phyloP scores from a whole-genome alignment of 1,139 yeast genomes.

The Geotrichum cucujoidarum region DNA sequence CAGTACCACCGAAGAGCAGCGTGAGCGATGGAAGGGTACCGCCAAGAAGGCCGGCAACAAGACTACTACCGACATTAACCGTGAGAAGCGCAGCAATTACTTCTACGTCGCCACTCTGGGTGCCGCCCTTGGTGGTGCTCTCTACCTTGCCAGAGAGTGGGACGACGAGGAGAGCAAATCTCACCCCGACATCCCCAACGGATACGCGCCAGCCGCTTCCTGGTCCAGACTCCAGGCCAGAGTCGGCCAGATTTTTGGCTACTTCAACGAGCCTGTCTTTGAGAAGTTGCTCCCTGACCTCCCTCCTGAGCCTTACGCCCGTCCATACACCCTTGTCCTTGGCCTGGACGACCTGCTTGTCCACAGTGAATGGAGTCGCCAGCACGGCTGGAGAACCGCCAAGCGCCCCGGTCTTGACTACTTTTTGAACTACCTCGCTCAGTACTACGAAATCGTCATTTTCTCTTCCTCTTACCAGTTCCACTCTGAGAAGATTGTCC shows the following conservation, averaged over 20 bases:
- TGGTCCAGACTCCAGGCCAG: slow-evolving; percentile 59
- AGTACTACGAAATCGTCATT: slow-evolving; percentile 90
- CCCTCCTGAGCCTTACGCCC: slow-evolving; percentile 85
- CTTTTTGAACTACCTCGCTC: slow-evolving; percentile 88
- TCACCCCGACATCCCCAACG: slow-evolving; percentile 54
- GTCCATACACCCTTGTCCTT: slow-evolving; percentile 85
- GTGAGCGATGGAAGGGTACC: slow-evolving; percentile 36
- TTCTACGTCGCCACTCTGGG: slow-evolving; percentile 48
- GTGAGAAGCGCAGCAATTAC: slow-evolving; percentile 39
- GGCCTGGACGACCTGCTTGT: slow-evolving; percentile 85
- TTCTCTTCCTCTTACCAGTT: slow-evolving; percentile 83
- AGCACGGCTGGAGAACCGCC: slow-evolving; percentile 97
- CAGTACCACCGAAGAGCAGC: slow-evolving; percentile 27
- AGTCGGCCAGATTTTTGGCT: slow-evolving; percentile 67
- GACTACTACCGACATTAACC: slow-evolving; percentile 62
- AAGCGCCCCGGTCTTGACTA: slow-evolving; percentile 98
- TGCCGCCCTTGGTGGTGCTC: slow-evolving; percentile 58
- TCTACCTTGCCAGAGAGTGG: slow-evolving; percentile 82
- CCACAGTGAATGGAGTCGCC: slow-evolving; percentile 88
- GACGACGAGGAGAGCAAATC: slow-evolving; percentile 59
- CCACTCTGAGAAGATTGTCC: slow-evolving; percentile 78
- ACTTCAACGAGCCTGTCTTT: slow-evolving; percentile 90
- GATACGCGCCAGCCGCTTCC: slow-evolving; percentile 55
- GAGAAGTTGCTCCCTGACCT: slow-evolving; percentile 90
- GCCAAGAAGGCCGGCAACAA: slow-evolving; percentile 44